Percentiles rank a stretch among this genome's conserved stretches.
Evolutionary conservation across 2,329 filamentous ascomycete species (phyloP).

Genomic region (Dothideomycetidae sp.): DNA sequence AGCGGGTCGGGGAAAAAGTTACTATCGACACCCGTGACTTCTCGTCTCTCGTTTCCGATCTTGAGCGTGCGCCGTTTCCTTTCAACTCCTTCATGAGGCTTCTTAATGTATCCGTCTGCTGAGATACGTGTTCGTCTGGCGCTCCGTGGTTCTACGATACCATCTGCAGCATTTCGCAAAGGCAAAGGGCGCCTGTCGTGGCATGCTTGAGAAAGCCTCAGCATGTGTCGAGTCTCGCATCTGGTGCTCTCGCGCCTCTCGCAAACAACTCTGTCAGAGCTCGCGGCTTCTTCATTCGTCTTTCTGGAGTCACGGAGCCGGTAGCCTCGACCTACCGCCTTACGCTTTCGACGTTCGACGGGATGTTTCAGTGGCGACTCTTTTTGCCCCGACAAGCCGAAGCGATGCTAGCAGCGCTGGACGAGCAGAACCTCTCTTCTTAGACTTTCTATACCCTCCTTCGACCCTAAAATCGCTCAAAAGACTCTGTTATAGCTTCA

Average conservation of each 20-base stretch:
- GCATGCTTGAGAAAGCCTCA: slow-evolving; percentile 46
- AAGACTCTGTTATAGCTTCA: not conserved
- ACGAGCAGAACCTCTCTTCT: slow-evolving; percentile 17
- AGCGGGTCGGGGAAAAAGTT: no score
- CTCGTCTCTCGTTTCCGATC: not conserved
- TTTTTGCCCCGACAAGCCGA: slow-evolving; percentile 8
- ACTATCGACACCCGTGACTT: no score
- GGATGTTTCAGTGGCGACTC: not conserved
- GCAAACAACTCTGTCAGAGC: slow-evolving; percentile 25
- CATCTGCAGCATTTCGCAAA: not conserved
- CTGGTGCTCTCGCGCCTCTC: slow-evolving; percentile 33
- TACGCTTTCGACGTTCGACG: slow-evolving; percentile 12
- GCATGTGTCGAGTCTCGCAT: slow-evolving; percentile 45
- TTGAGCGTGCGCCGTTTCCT: no score
- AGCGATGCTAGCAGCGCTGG: slow-evolving; percentile 5
- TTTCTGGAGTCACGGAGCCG: slow-evolving; percentile 43
- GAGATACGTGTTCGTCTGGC: not conserved
- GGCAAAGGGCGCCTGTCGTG: slow-evolving; percentile 17
- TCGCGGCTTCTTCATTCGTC: slow-evolving; percentile 39
- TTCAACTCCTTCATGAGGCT: no score
- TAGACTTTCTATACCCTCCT: slow-evolving; percentile 36
- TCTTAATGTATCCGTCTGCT: not conserved
- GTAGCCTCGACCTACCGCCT: slow-evolving; percentile 28
- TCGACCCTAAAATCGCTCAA: slow-evolving; percentile 25
- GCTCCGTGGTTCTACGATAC: not conserved